phyloP scores from a whole-genome alignment of 2,329 filamentous ascomycete genomes.

The Aspergillus sergii region DNA sequence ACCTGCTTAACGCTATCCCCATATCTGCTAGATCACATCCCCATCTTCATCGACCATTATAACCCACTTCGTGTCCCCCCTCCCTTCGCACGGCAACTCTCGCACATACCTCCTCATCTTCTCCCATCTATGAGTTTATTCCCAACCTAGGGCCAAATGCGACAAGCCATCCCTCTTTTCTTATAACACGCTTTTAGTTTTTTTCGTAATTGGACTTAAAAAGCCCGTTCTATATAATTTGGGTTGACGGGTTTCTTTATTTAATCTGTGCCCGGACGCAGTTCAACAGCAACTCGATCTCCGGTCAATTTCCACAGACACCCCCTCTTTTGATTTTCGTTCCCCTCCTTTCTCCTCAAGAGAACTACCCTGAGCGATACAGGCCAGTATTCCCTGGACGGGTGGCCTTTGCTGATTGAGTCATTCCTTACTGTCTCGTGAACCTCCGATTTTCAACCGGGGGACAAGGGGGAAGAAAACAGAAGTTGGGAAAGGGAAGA shows the following conservation, averaged over 20 bases:
- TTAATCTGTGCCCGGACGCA: background rate
- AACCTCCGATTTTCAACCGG: background rate
- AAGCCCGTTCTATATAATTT: background rate
- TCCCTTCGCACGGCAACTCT: background rate
- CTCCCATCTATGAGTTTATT: background rate
- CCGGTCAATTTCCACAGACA: constrained; percentile 1
- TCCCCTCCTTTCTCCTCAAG: background rate
- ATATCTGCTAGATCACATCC: background rate
- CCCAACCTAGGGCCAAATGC: background rate
- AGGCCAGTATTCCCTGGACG: background rate
- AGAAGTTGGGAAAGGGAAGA: too few relatives aligned
- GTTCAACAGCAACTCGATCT: background rate
- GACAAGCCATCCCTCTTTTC: background rate
- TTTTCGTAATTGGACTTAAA: background rate
- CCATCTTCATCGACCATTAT: background rate
- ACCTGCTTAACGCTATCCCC: constrained; percentile 2
- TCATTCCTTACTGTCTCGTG: constrained; percentile 1
- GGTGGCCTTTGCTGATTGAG: background rate
- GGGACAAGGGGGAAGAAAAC: background rate
- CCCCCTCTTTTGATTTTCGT: background rate
- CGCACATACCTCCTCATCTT: background rate
- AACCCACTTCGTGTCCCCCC: background rate
- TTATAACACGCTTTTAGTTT: background rate
- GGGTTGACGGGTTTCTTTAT: background rate
- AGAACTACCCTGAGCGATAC: background rate